Evolutionary conservation across 2,329 filamentous ascomycete genomes (phyloP).

Genomic region (Raffaelea albimanens): DNA sequence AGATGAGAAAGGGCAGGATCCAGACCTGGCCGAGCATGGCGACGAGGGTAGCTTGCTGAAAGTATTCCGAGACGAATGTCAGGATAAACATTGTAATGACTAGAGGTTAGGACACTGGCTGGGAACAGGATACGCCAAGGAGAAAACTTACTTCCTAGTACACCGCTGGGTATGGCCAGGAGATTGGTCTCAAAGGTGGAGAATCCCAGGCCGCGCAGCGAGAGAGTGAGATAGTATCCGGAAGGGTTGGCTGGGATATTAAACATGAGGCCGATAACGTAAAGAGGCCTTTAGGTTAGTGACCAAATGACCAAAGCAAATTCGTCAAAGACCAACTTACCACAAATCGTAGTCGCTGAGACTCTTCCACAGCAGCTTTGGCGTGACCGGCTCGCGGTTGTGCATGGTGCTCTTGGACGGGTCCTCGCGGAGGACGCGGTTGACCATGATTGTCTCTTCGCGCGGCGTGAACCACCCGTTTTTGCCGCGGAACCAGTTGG

Average conservation of each 20-base stretch:
- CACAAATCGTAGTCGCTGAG: slow-evolving; percentile 12
- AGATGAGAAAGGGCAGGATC: slow-evolving; percentile 44
- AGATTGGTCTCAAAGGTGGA: slow-evolving; percentile 8
- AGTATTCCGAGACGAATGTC: slow-evolving; percentile 38
- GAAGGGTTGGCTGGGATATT: slow-evolving; percentile 4
- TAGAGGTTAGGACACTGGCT: too few relatives aligned
- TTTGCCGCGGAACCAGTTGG: slow-evolving; percentile 31
- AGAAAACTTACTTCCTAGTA: slow-evolving; percentile 29
- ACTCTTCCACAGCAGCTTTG: slow-evolving; percentile 14
- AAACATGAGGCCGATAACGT: slow-evolving; percentile 8
- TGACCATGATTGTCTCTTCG: slow-evolving; percentile 50
- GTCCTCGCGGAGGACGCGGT: slow-evolving; percentile 45
- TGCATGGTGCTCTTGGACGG: slow-evolving; percentile 49
- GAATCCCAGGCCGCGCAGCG: slow-evolving; percentile 8
- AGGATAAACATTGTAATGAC: slow-evolving; percentile 38
- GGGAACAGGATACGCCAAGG: too few relatives aligned
- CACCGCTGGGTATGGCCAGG: slow-evolving; percentile 13
- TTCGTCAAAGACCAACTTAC: slow-evolving; percentile 26
- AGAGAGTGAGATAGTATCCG: slow-evolving; percentile 8
- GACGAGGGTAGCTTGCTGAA: slow-evolving; percentile 38
- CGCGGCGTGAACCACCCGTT: slow-evolving; percentile 43
- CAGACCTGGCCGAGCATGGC: slow-evolving; percentile 39
- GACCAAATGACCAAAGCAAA: too few relatives aligned
- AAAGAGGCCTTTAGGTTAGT: slow-evolving; percentile 10
- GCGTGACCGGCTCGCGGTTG: slow-evolving; percentile 44